phyloP scores from a whole-genome alignment of 2,329 filamentous ascomycete genomes.

The Fusarium poae region DNA sequence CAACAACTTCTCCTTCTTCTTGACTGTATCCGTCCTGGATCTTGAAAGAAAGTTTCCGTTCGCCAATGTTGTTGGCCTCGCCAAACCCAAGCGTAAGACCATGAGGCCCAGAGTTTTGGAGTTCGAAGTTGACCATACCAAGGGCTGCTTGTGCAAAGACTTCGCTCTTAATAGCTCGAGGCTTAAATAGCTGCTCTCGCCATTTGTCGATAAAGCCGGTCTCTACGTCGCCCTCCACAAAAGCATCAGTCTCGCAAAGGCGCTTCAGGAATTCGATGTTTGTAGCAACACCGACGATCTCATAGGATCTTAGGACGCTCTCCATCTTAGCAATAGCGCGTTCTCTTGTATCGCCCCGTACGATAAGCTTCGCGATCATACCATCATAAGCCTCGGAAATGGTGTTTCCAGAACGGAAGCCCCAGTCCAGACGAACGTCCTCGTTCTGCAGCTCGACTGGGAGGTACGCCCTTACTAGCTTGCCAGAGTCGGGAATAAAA shows the following conservation, averaged over 20 bases:
- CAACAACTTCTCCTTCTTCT: conserved; percentile 72
- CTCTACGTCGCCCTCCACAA: conserved; percentile 89
- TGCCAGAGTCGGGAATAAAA: conserved; percentile 94
- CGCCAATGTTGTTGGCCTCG: conserved; percentile 55
- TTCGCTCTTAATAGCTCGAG: conserved; percentile 73
- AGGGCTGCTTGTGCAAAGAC: conserved; percentile 89
- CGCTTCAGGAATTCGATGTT: conserved; percentile 98
- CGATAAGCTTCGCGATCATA: conserved; percentile 98
- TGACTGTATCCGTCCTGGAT: conserved; percentile 72
- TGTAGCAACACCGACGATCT: conserved; percentile 91
- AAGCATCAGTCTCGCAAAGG: conserved; percentile 83
- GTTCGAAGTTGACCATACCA: conserved; percentile 71
- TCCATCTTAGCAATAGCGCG: conserved; percentile 86
- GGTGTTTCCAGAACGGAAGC: conserved; percentile 90
- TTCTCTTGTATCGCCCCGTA: conserved; percentile 81
- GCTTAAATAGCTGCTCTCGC: conserved; percentile 80
- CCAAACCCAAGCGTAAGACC: conserved; percentile 69
- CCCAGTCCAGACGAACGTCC: conserved; percentile 90
- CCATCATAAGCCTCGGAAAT: conserved; percentile 97
- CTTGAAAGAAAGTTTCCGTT: conserved; percentile 65
- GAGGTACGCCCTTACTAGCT: conserved; percentile 83
- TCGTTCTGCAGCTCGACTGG: conserved; percentile 70
- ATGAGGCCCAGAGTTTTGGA: conserved; percentile 57
- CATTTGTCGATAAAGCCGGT: conserved; percentile 97
- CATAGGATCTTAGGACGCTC: conserved; percentile 85